These are phyloP conservation scores for Casuarina glauca DNA, from an alignment of 306 rosid species.

Conservation along the genomic window DNA sequence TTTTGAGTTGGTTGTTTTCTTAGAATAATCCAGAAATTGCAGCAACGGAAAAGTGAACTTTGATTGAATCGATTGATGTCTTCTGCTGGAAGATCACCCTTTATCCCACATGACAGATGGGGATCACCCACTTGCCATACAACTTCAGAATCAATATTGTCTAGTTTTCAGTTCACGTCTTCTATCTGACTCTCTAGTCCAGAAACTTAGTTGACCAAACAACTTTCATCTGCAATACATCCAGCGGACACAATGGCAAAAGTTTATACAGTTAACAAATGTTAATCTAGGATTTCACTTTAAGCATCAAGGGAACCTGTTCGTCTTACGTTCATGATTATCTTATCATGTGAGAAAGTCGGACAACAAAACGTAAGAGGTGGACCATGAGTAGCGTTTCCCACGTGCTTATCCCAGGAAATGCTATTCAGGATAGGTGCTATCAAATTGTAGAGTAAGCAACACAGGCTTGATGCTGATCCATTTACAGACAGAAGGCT, in stretches of 20 bases:
- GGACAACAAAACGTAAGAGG: background rate
- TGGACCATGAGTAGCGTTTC: constrained; percentile 6
- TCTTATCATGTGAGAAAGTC: constrained; percentile 18
- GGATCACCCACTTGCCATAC: constrained; percentile 12
- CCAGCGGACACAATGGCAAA: constrained; percentile 19
- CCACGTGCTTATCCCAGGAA: constrained; percentile 18
- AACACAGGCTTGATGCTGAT: background rate
- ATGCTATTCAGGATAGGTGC: constrained; percentile 21
- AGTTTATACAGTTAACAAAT: background rate
- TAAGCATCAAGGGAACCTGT: constrained; percentile 14
- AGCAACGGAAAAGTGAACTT: background rate
- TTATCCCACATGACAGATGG: background rate
- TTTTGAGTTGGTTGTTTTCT: background rate
- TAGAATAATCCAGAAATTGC: background rate
- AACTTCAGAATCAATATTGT: background rate
- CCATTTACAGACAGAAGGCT: background rate
- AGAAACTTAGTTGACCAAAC: constrained; percentile 19
- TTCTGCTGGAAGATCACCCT: constrained; percentile 19
- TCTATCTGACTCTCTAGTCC: background rate
- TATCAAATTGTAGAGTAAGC: constrained; percentile 7
- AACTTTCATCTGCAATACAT: background rate
- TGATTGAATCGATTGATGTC: background rate
- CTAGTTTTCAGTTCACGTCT: background rate
- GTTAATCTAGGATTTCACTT: constrained; percentile 21
- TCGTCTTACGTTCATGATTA: constrained; percentile 3